Percentiles rank a stretch among this genome's conserved stretches.
Evolutionary conservation across 1,284 basidiomycete genomes (phyloP).

Genomic region (Moesziomyces antarcticus): DNA sequence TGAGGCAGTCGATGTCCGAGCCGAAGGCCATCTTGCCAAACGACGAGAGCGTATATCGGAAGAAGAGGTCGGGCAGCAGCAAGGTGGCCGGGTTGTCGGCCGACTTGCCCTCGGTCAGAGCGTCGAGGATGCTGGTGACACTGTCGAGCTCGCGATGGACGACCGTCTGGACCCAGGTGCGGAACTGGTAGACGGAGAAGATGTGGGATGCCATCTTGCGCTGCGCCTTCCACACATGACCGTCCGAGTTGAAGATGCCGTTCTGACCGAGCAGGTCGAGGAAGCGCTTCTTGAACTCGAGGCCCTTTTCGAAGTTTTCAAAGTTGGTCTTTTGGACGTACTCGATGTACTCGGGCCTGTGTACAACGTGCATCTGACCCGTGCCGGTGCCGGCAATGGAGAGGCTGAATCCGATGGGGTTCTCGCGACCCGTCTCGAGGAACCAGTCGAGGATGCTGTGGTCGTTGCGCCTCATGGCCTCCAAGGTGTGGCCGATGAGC

Average conservation of each 20-base stretch:
- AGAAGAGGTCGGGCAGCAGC: constrained; percentile 53
- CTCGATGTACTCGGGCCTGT: constrained; percentile 59
- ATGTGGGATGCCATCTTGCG: constrained; percentile 63
- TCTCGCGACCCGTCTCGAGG: constrained; percentile 7
- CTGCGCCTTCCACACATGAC: constrained; percentile 60
- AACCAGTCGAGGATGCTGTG: constrained; percentile 30
- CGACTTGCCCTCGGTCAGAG: constrained; percentile 18
- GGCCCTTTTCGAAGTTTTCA: constrained; percentile 57
- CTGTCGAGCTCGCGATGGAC: constrained; percentile 55
- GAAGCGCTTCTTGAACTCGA: constrained; percentile 41
- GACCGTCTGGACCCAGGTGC: constrained; percentile 51
- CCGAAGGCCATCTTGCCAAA: constrained; percentile 57
- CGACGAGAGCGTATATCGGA: constrained; percentile 55
- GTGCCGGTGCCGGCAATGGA: constrained; percentile 20
- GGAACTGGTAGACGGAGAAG: constrained; percentile 60
- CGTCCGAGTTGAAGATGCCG: constrained; percentile 64
- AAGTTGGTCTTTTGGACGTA: constrained; percentile 67
- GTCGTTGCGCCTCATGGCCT: constrained; percentile 12
- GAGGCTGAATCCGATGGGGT: constrained; percentile 25
- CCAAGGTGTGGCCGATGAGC: constrained; percentile 38
- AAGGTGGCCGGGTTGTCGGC: constrained; percentile 24
- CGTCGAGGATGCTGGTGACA: constrained; percentile 41
- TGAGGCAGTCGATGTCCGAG: constrained; percentile 45
- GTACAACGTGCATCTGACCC: constrained; percentile 44
- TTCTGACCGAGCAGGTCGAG: constrained; percentile 47